These are phyloP conservation scores for Pleurotus tuber-regium DNA, from an alignment of 768 basidiomycete genomes.

Conservation along the genomic window DNA sequence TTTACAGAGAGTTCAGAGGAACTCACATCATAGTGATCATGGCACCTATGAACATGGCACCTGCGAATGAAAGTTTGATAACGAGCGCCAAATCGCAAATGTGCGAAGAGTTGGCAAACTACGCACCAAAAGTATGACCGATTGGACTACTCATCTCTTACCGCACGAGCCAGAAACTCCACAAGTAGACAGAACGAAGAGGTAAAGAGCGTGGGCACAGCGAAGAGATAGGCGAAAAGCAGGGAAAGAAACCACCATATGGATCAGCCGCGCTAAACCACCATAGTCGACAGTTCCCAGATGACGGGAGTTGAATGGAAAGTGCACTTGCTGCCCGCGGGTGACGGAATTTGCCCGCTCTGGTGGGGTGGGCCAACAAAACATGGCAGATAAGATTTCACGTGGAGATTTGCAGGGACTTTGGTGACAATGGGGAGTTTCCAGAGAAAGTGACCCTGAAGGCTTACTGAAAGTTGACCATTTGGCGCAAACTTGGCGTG, in stretches of 20 bases:
- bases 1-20: background rate
- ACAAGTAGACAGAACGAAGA: background rate
- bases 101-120: no score
- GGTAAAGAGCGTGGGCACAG: background rate
- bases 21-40: constrained; percentile 2
- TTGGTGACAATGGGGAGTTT: background rate
- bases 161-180: background rate
- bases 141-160: background rate
- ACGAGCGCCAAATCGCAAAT: no score
- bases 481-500: background rate
- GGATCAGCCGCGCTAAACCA: no score
- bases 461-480: background rate
- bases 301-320: background rate
- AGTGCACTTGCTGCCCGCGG: background rate
- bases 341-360: background rate
- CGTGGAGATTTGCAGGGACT: background rate
- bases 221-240: background rate
- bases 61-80: no score
- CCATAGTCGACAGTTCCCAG: no score
- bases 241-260: no score
- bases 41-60: constrained; percentile 9
- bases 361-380: background rate
- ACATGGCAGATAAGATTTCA: background rate
- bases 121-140: background rate
- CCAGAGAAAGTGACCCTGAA: background rate